Base-by-base conservation (phyloP, 345 rosid genomes). In the Abelmoschus esculentus region DNA sequence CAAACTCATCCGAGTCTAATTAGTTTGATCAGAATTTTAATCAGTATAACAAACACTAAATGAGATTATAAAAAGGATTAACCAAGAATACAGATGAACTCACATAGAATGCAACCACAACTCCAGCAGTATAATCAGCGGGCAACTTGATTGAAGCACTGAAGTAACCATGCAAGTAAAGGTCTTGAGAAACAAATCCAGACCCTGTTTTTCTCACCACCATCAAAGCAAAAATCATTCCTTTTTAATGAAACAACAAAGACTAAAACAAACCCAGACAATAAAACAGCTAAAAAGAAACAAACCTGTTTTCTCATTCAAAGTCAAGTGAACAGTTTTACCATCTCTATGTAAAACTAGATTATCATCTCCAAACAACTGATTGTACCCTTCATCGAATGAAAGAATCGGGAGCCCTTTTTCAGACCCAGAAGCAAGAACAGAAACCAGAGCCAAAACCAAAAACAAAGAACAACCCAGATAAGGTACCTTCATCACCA, bases 81-180 rank as follows among this genome's bases (percentile, higher is more conserved):
- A 53, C 12, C 53, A 18, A 53, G 56, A n/a, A n/a, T 26, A 53
- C 9, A 70, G 44, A 70, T 31, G 72, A 29, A 81, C 98, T 87
- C 76, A 95, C 99, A 80, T 95, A 95, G 76, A 95, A 95, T 31
- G 99, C 99, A 72, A 95, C 93, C 77, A 95, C 98, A 74, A 95
- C 96, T 28, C 99, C 99, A 73, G 97, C 99, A 61, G 97, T 89
- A 73, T 95, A 95, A 84, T 95, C 99, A 46, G 96, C 79, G 76
- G 99, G 99, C 79, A 95, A 74, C 81, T 90, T 95, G 31, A 95
- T 86, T 15, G 93, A 88, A 73, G 96, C 92, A 78, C 97, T 89
- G 86, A 95, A 95, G 79, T 86, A 88, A 0, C 99, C 99, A 82
- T 91, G 96, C 54, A 90, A 80, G 80, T 90, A 95, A 50, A 91